Conservation (phyloP, 306 rosid species). For the Castanospermum australe region DNA sequence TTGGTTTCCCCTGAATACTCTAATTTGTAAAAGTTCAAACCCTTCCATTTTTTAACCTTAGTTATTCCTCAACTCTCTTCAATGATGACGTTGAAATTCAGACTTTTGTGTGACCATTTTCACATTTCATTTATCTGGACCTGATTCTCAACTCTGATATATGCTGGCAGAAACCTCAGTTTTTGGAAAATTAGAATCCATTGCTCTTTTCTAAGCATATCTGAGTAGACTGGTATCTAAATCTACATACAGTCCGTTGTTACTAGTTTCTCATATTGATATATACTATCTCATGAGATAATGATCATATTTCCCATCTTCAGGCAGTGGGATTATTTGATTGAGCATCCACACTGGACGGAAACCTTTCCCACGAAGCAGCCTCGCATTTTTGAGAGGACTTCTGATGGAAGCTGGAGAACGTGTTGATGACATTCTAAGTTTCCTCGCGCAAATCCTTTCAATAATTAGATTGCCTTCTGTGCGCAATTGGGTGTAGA, state of each 20-base stretch:
- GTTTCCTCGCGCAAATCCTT: neutral
- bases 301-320: neutral
- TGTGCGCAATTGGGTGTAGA: neutral
- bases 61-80: neutral
- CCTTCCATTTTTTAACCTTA: neutral
- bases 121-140: neutral
- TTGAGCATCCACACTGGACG: slow-evolving; percentile 73
- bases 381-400: slow-evolving; percentile 63
- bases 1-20: neutral
- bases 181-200: neutral
- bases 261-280: neutral
- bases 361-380: slow-evolving; percentile 63
- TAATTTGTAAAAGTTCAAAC: slow-evolving; percentile 2
- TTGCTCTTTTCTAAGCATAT: neutral
- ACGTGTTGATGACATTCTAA: slow-evolving; percentile 40
- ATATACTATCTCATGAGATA: neutral
- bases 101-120: neutral
- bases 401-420: slow-evolving; percentile 64
- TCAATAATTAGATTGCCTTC: neutral
- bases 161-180: neutral
- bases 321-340: slow-evolving; percentile 74
- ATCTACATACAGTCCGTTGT: neutral
- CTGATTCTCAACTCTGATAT: neutral
- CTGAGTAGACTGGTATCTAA: neutral
- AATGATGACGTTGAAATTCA: neutral